Conservation (phyloP, 805 yeast genomes). For the Lipomyces sp. region DNA sequence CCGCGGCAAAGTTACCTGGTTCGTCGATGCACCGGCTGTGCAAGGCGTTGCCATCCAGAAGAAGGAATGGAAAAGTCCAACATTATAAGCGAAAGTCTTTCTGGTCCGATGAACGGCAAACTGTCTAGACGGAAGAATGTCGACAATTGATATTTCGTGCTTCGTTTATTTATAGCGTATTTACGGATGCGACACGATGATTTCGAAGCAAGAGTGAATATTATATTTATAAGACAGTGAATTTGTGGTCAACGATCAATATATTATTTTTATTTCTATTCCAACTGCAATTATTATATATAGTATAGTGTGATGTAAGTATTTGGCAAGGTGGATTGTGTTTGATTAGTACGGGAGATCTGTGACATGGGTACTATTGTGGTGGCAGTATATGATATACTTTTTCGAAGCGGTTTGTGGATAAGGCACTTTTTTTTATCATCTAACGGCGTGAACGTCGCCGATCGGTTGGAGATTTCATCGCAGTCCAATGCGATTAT, state of each 20-base stretch:
- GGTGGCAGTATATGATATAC: background rate
- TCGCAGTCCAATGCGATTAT: background rate
- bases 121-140: background rate
- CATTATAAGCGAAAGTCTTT: slow-evolving; percentile 15
- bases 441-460: background rate
- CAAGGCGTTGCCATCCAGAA: slow-evolving; percentile 38
- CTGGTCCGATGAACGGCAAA: background rate
- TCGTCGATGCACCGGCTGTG: slow-evolving; percentile 72
- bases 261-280: background rate
- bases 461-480: slow-evolving; percentile 1
- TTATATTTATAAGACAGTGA: background rate
- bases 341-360: background rate
- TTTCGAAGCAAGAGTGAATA: background rate
- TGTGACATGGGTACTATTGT: background rate
- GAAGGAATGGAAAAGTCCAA: slow-evolving; percentile 36
- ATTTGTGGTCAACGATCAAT: background rate
- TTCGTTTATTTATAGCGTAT: background rate
- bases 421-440: background rate
- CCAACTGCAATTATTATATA: background rate
- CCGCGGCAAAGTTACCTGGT: slow-evolving; percentile 97
- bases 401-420: background rate
- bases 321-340: background rate
- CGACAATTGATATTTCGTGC: background rate
- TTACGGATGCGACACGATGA: background rate
- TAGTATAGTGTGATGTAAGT: background rate